Evolutionary conservation across 1,139 yeast genomes (phyloP).

Genomic region (Taphrina populina): DNA sequence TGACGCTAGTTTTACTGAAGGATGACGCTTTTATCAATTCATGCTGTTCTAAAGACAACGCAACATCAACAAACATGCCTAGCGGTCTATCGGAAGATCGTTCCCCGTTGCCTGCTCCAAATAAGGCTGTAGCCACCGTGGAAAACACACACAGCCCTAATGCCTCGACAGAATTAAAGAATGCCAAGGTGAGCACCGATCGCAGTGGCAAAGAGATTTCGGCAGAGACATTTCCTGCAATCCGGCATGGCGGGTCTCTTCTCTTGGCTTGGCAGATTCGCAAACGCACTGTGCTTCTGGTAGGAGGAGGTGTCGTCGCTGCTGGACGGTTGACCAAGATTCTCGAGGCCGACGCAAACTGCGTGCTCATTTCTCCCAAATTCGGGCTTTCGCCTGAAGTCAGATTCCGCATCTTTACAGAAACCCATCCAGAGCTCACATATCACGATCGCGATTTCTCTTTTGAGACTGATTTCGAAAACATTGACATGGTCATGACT

Average conservation of each 20-base stretch:
- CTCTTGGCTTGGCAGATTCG: constrained; percentile 73
- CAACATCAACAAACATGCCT: too few relatives aligned
- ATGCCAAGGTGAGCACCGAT: constrained; percentile 22
- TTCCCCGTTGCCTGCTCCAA: neutral
- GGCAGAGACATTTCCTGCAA: constrained; percentile 33
- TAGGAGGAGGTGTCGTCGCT: constrained; percentile 79
- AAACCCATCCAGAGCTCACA: constrained; percentile 49
- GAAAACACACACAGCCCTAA: constrained; percentile 15
- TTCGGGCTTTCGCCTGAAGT: constrained; percentile 54
- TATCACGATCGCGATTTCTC: constrained; percentile 56
- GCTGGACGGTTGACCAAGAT: constrained; percentile 66
- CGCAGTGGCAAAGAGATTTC: constrained; percentile 27
- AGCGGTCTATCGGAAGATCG: constrained; percentile 13
- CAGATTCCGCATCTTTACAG: constrained; percentile 47
- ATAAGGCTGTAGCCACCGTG: constrained; percentile 4
- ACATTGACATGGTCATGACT: constrained; percentile 58
- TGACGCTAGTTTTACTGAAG: too few relatives aligned
- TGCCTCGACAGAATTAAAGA: constrained; percentile 17
- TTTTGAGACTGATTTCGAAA: constrained; percentile 40
- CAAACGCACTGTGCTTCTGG: constrained; percentile 62
- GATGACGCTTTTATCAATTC: too few relatives aligned
- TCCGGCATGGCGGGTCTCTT: constrained; percentile 52
- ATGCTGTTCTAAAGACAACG: too few relatives aligned
- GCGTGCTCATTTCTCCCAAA: constrained; percentile 66
- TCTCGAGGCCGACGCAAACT: constrained; percentile 64